Evolutionary conservation across 352 stramenopile species (phyloP).

Genomic region (Sclerospora graminicola): DNA sequence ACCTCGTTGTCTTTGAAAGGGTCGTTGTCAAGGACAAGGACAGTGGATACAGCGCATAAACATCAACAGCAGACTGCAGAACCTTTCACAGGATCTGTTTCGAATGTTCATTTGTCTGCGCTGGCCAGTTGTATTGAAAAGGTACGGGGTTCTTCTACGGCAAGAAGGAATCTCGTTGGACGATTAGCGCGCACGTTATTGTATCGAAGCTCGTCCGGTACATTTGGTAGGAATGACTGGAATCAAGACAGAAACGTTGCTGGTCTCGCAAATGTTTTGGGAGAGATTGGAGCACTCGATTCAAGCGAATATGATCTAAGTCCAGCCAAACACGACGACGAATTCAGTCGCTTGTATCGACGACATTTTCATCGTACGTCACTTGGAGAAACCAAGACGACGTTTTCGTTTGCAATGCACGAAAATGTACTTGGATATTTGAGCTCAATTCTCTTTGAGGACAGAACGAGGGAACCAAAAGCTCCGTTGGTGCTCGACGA

Average conservation of each 20-base stretch:
- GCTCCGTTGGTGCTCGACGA: conserved; percentile 31
- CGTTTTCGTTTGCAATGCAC: conserved; percentile 42
- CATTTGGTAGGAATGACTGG: conserved; percentile 4
- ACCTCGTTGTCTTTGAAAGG: no score
- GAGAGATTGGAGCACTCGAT: conserved; percentile 55
- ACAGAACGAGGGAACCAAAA: conserved; percentile 5
- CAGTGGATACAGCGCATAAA: no score
- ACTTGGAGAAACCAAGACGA: conserved; percentile 37
- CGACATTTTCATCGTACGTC: conserved; percentile 45
- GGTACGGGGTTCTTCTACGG: conserved; percentile 14
- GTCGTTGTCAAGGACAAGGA: neutral
- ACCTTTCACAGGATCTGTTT: no score
- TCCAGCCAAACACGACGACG: conserved; percentile 28
- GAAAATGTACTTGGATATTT: conserved; percentile 47
- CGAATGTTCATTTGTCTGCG: no score
- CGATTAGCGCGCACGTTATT: conserved; percentile 48
- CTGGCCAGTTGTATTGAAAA: conserved; percentile 20
- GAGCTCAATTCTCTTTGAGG: conserved; percentile 62
- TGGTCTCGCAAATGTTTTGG: conserved; percentile 48
- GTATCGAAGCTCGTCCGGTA: conserved; percentile 28
- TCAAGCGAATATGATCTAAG: conserved; percentile 50
- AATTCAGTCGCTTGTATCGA: conserved; percentile 46
- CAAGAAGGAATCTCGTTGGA: no score
- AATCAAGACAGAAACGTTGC: conserved; percentile 7
- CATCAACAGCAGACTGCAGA: no score